A percentile compares a stretch with the other conserved stretches of the same genome.
phyloP scores from a whole-genome alignment of 805 yeast genomes.

The Pichia cabralensis region DNA sequence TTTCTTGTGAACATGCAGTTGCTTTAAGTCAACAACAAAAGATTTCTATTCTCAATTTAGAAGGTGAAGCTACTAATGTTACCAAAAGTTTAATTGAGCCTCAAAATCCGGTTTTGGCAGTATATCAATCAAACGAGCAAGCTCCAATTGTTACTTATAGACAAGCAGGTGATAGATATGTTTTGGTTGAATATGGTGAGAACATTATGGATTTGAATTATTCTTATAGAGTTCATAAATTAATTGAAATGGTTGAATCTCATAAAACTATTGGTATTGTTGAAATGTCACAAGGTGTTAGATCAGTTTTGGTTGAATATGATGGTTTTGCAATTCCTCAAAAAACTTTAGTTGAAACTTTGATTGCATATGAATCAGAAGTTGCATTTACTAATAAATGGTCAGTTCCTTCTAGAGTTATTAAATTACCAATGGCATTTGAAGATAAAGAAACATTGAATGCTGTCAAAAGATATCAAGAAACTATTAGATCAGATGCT shows the following conservation, averaged over 20 bases:
- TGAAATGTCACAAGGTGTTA: constrained; percentile 96
- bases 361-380: constrained; percentile 68
- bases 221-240: constrained; percentile 74
- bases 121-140: constrained; percentile 33
- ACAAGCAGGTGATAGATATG: constrained; percentile 94
- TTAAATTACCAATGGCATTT: constrained; percentile 91
- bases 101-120: constrained; percentile 62
- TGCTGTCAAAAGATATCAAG: constrained; percentile 85
- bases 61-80: constrained; percentile 29
- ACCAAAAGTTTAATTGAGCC: constrained; percentile 31
- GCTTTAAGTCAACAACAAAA: constrained; percentile 55
- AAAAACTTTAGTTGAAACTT: constrained; percentile 45
- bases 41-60: constrained; percentile 34
- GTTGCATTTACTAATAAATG: constrained; percentile 68
- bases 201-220: constrained; percentile 76
- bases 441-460: constrained; percentile 85
- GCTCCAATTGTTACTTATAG: constrained; percentile 76
- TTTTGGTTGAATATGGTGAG: constrained; percentile 89
- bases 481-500: constrained; percentile 85
- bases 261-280: constrained; percentile 69
- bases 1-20: constrained; percentile 60
- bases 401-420: constrained; percentile 74
- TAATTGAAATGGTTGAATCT: constrained; percentile 60
- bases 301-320: constrained; percentile 86
- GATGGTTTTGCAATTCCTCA: constrained; percentile 59